A percentile compares a stretch with the other conserved stretches of the same genome.
These are phyloP conservation scores for Pelagomonas calceolata DNA, from an alignment of 108 stramenopile species.

Conservation along the genomic window DNA sequence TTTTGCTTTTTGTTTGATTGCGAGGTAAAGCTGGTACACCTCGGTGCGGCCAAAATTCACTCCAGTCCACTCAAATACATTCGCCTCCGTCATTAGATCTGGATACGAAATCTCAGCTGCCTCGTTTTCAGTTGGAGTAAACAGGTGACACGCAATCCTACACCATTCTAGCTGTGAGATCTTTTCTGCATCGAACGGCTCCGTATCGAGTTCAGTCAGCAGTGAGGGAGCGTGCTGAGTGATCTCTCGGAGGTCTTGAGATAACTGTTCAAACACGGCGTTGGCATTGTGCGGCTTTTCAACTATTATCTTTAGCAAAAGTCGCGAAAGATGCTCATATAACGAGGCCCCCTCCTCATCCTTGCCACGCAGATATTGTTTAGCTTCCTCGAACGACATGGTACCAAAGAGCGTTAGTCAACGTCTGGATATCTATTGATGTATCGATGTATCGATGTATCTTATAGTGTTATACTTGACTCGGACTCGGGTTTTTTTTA, in stretches of 20 bases:
- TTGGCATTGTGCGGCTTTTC: conserved; percentile 35
- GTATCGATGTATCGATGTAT: too few relatives aligned
- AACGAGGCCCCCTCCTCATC: conserved; percentile 11
- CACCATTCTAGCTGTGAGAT: conserved; percentile 21
- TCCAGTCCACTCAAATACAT: conserved; percentile 16
- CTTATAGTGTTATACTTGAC: too few relatives aligned
- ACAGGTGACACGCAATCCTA: conserved; percentile 29
- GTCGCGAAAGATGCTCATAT: conserved; percentile 16
- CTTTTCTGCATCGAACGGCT: conserved; percentile 31
- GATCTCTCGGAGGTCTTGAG: conserved; percentile 31
- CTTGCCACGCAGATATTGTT: conserved; percentile 28
- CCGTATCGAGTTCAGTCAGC: conserved; percentile 8
- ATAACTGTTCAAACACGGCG: conserved; percentile 38
- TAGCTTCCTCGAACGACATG: conserved; percentile 23
- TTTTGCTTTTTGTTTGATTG: conserved; percentile 30
- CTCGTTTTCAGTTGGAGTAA: conserved; percentile 23
- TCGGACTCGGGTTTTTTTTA: too few relatives aligned
- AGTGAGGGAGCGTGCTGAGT: conserved; percentile 13
- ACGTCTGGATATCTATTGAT: too few relatives aligned
- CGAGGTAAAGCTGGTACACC: conserved; percentile 27
- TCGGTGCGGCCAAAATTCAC: conserved; percentile 8
- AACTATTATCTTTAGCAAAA: conserved; percentile 23
- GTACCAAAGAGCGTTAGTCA: too few relatives aligned
- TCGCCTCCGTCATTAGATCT: neutral
- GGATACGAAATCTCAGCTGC: conserved; percentile 23